A percentile compares a stretch with the other conserved stretches of the same genome.
Evolutionary conservation across 495 filamentous ascomycete genomes (phyloP).

Genomic region (Neurospora intermedia): DNA sequence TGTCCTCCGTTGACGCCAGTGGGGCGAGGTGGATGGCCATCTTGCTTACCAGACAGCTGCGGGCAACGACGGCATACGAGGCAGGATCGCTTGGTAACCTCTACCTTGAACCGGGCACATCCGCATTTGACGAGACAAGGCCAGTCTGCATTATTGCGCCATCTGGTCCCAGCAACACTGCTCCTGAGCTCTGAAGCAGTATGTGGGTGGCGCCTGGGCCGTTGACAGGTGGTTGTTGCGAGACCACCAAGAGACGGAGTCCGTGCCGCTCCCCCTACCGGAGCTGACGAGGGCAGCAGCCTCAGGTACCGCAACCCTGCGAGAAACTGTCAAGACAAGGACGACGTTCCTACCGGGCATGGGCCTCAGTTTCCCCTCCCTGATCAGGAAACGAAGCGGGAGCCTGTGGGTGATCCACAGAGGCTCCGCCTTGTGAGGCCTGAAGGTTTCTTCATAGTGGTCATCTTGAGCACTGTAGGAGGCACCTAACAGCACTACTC

Average conservation of each 20-base stretch:
- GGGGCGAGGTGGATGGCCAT: neutral
- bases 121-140: neutral
- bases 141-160: neutral
- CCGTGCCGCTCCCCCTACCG: neutral
- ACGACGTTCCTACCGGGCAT: neutral
- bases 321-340: neutral
- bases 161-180: neutral
- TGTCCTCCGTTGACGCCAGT: neutral
- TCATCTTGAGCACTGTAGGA: neutral
- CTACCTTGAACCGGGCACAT: neutral
- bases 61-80: neutral
- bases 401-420: neutral
- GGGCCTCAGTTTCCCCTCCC: neutral
- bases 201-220: neutral
- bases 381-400: neutral
- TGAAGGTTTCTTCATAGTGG: neutral
- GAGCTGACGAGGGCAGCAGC: neutral
- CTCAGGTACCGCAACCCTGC: neutral
- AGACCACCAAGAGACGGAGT: neutral
- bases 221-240: neutral
- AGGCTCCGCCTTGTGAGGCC: neutral
- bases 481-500: neutral
- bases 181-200: neutral
- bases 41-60: neutral
- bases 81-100: neutral